Base-by-base conservation (phyloP, 192 early-diverging fungal genomes). In the Coemansia sp. region DNA sequence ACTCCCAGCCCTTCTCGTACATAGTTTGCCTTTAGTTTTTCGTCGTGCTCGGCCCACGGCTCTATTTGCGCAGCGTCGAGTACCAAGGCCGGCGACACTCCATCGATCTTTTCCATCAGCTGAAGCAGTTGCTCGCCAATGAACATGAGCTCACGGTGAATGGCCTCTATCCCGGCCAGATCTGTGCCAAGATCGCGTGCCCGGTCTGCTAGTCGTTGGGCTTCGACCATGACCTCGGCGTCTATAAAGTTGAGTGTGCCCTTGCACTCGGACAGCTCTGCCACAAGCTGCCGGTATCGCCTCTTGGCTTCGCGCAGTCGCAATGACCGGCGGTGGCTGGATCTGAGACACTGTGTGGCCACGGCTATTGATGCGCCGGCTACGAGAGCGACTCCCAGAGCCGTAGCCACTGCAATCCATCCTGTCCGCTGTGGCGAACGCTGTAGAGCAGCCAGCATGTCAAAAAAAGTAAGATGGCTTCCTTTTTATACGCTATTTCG, bases 81-180 rank as follows among this genome's bases (percentile, higher is more conserved):
- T n/a, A 79, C 61, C 46, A 63, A 54, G 32, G 76, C 76, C 4
- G 76, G 76, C 29, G 67, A 63, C 8, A 79, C 76, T 10, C 66
- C 66, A 18, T 79, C 76, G 33, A 79, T 68, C 36, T 48, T 65
- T 59, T 79, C 70, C 76, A 79, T 79, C 48, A 79, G 53, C 38
- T 67, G 35, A 21, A 67, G 42, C 17, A 79, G 27, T 42, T 69
- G 55, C 52, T 72, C 70, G 21, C 63, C 55, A 6, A 69, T 55
- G 1, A 60, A 62, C 32, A 59, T 29, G 32, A 79, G 66, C 55
- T 69, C 55, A 0, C 59, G 55, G 27, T 38, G 29, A 15, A 62
- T 67, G 6, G 46, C 50, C 22, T 58, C 56, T 5, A 55, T 29
- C 11, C 32, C 19, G 9, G 43, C 18, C 21, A 39, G 35, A 1